Base-by-base conservation (phyloP, 192 early-diverging fungal genomes). In the Backusella tuberculispora region DNA sequence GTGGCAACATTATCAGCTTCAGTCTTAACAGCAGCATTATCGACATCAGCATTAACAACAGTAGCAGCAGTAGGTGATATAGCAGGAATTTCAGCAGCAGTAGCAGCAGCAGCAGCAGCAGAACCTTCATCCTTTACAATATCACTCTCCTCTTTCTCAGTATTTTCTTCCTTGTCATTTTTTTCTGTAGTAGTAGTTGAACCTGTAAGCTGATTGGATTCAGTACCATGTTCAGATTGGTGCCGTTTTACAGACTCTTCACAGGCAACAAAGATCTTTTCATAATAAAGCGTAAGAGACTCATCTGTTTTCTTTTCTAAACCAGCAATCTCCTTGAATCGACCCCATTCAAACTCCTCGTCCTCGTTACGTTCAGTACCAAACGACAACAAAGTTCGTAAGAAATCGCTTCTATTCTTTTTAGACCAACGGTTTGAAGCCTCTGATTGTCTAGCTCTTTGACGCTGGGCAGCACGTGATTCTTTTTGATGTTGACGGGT, bases 301-400 rank as follows among this genome's bases (percentile, higher is more conserved):
- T 93, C 90, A 66, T 90, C 88, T 5, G 91, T 78, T 79, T 93
- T 93, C 50, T 85, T 84, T 13, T 76, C 72, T 34, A 95, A 67
- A 42, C 89, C 87, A 43, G 91, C 80, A 13, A 94, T 76, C 53
- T 90, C 88, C 63, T 89, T 91, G 83, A 95, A 94, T 4, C 85
- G 80, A 1, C 78, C 80, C 94, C 94, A 95, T 4, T 63, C 60
- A 53, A 34, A 74, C 6, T 79, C 72, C 40, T 83, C 81, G 46
- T 71, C 82, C 9, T 77, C 70, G 26, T 77, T 60, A 4, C 77
- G 79, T 41, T 86, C 88, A 7, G 86, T 82, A 71, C 88, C 88
- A 74, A 87, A 89, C 9, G 88, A 89, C 8, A 83, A 75, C 34
- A 89, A 80, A 1, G 86, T 87, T 71, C 83, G 76, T 53, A 86